Evolutionary conservation across 345 rosid genomes (phyloP).

Genomic region (Syzygium aqueum): DNA sequence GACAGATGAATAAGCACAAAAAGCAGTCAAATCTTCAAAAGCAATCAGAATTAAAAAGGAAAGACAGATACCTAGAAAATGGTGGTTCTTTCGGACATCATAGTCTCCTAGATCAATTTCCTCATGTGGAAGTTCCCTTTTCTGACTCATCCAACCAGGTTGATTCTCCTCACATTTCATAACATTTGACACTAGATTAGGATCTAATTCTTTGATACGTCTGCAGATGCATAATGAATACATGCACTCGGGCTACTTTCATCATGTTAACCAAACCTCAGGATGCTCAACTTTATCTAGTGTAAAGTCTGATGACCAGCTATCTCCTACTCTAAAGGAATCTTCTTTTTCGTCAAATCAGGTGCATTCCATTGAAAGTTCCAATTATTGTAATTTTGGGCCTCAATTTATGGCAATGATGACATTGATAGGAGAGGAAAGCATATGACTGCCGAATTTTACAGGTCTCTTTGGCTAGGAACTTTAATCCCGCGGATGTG

Average conservation of each 20-base stretch:
- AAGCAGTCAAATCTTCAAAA: constrained; percentile 29
- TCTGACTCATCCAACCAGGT: constrained; percentile 17
- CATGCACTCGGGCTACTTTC: constrained; percentile 17
- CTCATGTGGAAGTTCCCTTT: constrained; percentile 14
- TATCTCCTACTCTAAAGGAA: constrained; percentile 34
- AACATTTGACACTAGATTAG: constrained; percentile 10
- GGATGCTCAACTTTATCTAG: constrained; percentile 37
- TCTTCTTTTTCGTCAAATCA: constrained; percentile 56
- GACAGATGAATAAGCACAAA: constrained; percentile 36
- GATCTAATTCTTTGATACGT: constrained; percentile 18
- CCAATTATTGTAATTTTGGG: constrained; percentile 26
- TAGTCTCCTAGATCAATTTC: constrained; percentile 19
- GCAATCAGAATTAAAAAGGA: constrained; percentile 32
- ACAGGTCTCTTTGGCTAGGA: constrained; percentile 17
- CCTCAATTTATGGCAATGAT: constrained; percentile 8
- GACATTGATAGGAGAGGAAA: constrained; percentile 19
- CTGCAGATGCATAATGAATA: constrained; percentile 7
- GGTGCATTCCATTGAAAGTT: constrained; percentile 30
- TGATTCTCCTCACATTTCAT: constrained; percentile 13
- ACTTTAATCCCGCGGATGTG: constrained; percentile 18
- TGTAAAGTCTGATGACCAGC: constrained; percentile 33
- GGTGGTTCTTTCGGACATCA: constrained; percentile 29
- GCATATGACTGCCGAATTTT: constrained; percentile 12
- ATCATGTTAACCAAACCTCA: constrained; percentile 40
- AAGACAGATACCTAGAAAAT: constrained; percentile 21